Evolutionary conservation across 257 asterid species (phyloP), one percentile per base, ranked within the genome.

Genomic region (Agastache rugosa): DNA sequence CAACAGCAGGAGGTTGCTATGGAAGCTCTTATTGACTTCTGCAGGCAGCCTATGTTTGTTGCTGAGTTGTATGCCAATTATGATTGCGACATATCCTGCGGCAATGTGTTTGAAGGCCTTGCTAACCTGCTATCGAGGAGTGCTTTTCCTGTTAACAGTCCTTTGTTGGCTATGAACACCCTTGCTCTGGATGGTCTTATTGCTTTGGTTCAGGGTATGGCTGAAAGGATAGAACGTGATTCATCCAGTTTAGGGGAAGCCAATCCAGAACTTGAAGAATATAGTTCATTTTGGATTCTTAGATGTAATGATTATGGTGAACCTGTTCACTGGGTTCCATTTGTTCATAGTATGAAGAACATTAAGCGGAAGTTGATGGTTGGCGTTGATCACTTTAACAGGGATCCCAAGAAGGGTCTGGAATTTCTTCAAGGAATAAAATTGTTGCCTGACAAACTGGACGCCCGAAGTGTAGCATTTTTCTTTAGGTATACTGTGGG

Each of bases 1-100:
- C 97, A 91, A 76, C 96, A 78, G 83, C 96, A 91, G 83, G 98
- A 93, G 83, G 98, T 91, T 85, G 97, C 98, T 61, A 86, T 93
- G 96, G 98, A 93, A 79, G 92, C 95, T 71, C 89, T 93, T 73
- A 90, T 91, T 69, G 98, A 93, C 83, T 85, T 93, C 77, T 93
- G 98, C 83, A 88, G 98, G 85, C 98, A 91, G 86, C 88, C 90
- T 67, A 85, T 80, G 85, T 93, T 91, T 76, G 83, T 83, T 63
- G 55, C 90, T 45, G 98, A 93, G 88, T 74, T 91, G 85, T 93
- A 86, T 77, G 98, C 92, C 76, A 91, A 93, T 82, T 93, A 85
- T 73, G 98, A 93, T 81, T 88, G 97, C 75, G 97, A 93, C 75
- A 90, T 91, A 78, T 86, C 97, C 67, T 90, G 96, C 75, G 78